Percentiles rank a stretch among this genome's conserved stretches.
These are phyloP conservation scores for Tagetes patula DNA, from an alignment of 129 eudicot species.

Conservation along the genomic window DNA sequence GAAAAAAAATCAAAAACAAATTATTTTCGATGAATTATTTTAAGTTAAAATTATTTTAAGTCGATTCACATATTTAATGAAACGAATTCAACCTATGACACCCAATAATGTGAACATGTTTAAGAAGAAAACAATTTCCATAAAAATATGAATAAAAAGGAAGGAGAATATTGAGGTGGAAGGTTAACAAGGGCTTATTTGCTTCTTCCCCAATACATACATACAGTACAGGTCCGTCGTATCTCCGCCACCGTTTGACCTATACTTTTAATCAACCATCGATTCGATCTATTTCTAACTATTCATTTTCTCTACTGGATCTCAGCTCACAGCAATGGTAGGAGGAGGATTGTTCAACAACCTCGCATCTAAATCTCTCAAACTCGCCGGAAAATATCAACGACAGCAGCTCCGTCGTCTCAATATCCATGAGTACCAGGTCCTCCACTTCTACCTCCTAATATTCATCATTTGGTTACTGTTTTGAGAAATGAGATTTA, in stretches of 20 bases:
- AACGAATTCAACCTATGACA: no score
- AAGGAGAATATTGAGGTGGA: neutral
- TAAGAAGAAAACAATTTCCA: neutral
- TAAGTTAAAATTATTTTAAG: no score
- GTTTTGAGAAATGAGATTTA: constrained; percentile 1
- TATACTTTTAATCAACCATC: neutral
- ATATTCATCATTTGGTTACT: neutral
- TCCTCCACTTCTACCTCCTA: neutral
- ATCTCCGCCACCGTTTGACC: constrained; percentile 26
- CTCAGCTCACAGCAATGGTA: constrained; percentile 31
- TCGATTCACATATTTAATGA: no score
- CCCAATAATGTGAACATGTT: no score
- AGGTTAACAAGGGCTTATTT: constrained; percentile 22
- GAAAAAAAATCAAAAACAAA: no score
- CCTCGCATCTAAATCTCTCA: constrained; percentile 61
- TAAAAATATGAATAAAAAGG: neutral
- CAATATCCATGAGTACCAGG: constrained; percentile 98
- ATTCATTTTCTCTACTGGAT: constrained; percentile 14
- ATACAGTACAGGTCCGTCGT: constrained; percentile 31
- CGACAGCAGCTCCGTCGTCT: constrained; percentile 98
- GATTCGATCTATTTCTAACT: constrained; percentile 22
- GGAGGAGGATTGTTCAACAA: constrained; percentile 67
- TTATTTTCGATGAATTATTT: no score
- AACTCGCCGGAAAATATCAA: constrained; percentile 94
- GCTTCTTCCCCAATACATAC: constrained; percentile 18